These are phyloP conservation scores for Diatrype stigma DNA, from an alignment of 2,329 filamentous ascomycete species.

Conservation along the genomic window DNA sequence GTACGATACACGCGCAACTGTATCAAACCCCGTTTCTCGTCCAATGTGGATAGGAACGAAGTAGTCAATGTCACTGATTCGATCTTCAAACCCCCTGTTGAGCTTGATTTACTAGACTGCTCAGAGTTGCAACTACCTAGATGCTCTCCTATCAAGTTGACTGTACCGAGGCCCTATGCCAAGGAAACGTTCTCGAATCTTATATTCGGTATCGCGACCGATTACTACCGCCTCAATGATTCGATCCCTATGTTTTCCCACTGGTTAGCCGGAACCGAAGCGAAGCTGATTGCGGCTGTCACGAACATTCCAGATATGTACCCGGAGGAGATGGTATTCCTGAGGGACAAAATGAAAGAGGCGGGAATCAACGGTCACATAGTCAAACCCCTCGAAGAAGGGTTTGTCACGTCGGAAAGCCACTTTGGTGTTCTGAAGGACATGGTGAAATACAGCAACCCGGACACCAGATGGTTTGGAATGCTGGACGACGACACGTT, in stretches of 20 bases:
- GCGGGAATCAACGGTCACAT: slow-evolving; percentile 31
- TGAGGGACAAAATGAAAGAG: slow-evolving; percentile 29
- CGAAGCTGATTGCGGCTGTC: slow-evolving; percentile 48
- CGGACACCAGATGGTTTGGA: slow-evolving; percentile 49
- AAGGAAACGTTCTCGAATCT: slow-evolving; percentile 43
- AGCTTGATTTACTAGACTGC: slow-evolving; percentile 30
- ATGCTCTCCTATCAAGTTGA: slow-evolving; percentile 42
- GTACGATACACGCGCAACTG: slow-evolving; percentile 43
- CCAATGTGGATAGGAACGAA: slow-evolving; percentile 30
- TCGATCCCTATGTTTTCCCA: slow-evolving; percentile 50
- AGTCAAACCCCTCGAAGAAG: slow-evolving; percentile 28
- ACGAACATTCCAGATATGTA: slow-evolving; percentile 36
- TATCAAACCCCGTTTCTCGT: slow-evolving; percentile 33
- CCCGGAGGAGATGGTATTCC: slow-evolving; percentile 25
- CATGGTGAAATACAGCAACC: slow-evolving; percentile 39
- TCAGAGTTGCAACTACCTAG: slow-evolving; percentile 19
- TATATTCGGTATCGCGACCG: slow-evolving; percentile 55
- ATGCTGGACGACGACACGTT: slow-evolving; percentile 63
- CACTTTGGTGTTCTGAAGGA: slow-evolving; percentile 54
- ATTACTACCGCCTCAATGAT: slow-evolving; percentile 43
- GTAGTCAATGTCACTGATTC: slow-evolving; percentile 34
- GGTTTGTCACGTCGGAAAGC: slow-evolving; percentile 44
- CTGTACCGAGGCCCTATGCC: slow-evolving; percentile 42
- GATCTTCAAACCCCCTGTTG: slow-evolving; percentile 29
- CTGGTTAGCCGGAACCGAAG: slow-evolving; percentile 50